These are phyloP conservation scores for Chaetomium fimeti DNA, from an alignment of 495 filamentous ascomycete species.

Conservation along the genomic window DNA sequence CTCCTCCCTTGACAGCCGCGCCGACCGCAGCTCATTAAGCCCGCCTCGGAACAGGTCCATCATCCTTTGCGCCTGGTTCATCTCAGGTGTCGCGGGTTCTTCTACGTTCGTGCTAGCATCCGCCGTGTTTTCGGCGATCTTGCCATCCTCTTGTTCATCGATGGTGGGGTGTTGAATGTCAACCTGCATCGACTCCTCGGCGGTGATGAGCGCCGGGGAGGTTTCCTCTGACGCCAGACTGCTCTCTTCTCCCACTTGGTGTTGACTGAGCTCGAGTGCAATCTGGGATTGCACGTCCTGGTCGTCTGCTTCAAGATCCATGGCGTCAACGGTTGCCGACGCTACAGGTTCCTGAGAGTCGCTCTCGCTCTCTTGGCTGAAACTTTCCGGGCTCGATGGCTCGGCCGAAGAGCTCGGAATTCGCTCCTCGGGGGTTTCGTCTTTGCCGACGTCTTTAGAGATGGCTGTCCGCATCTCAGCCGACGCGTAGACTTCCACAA, in stretches of 20 bases:
- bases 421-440: not conserved
- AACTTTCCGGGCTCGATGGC: not conserved
- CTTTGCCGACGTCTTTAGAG: not conserved
- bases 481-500: not conserved
- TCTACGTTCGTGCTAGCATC: not conserved
- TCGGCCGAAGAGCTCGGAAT: slow-evolving; percentile 19
- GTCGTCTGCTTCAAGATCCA: slow-evolving; percentile 28
- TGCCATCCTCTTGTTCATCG: slow-evolving; percentile 4
- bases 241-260: slow-evolving; percentile 15
- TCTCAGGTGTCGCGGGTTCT: not conserved
- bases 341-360: not conserved
- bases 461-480: not conserved
- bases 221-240: slow-evolving; percentile 11
- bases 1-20: slow-evolving; percentile 51
- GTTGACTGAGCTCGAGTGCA: slow-evolving; percentile 28
- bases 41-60: slow-evolving; percentile 50
- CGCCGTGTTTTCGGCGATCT: not conserved
- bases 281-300: slow-evolving; percentile 34
- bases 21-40: slow-evolving; percentile 51
- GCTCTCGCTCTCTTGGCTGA: not conserved
- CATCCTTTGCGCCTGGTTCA: slow-evolving; percentile 40
- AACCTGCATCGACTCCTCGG: slow-evolving; percentile 18
- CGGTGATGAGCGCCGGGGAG: not conserved
- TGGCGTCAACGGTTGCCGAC: not conserved
- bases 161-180: slow-evolving; percentile 1